phyloP scores from a whole-genome alignment of 768 basidiomycete species.

The Dacryopinax primogenitus region DNA sequence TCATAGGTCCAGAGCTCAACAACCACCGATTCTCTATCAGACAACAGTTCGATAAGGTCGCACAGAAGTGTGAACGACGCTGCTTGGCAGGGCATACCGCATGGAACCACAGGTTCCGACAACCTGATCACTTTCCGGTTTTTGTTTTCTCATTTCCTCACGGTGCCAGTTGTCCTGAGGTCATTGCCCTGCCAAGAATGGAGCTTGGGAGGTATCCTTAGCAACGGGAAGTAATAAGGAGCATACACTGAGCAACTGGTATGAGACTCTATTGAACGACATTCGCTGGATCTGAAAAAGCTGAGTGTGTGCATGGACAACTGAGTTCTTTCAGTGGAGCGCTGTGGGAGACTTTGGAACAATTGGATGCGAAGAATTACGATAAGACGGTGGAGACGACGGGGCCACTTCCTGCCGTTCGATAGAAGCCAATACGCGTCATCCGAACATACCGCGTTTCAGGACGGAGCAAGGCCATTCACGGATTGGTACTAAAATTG shows the following conservation, averaged over 20 bases:
- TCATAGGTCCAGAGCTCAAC: not conserved
- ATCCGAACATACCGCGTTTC: not conserved
- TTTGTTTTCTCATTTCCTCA: not conserved
- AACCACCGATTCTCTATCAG: not conserved
- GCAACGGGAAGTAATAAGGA: not conserved
- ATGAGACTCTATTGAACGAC: no score
- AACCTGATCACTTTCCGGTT: not conserved
- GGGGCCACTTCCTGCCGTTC: not conserved
- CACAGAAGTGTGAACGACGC: not conserved
- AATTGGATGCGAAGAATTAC: no score
- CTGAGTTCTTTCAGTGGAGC: no score
- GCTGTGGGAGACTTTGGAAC: no score
- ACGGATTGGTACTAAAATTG: not conserved
- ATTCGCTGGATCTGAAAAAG: no score
- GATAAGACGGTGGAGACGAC: not conserved
- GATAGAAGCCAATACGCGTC: not conserved
- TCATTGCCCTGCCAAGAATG: not conserved
- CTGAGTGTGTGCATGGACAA: no score
- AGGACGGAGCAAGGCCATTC: not conserved
- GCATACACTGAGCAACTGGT: no score
- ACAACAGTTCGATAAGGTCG: not conserved
- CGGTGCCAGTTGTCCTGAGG: not conserved
- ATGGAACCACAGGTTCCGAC: not conserved
- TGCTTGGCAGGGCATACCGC: not conserved
- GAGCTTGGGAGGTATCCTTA: not conserved